Conservation (phyloP, 805 yeast genomes). For the Saccharomycopsis oosterbeekiorum region DNA sequence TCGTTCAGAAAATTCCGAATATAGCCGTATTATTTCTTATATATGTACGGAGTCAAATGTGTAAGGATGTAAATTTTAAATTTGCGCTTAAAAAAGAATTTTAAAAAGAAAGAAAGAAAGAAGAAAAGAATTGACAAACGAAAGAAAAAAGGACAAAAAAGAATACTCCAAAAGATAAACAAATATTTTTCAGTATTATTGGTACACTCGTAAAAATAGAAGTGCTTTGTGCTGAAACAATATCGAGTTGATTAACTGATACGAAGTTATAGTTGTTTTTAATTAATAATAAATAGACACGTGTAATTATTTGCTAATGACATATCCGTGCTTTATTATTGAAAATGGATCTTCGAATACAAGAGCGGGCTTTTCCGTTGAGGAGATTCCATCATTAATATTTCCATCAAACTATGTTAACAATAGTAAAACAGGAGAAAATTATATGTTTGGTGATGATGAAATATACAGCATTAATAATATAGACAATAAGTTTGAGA, state of each 20-base stretch:
- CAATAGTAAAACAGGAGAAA: slow-evolving; percentile 26
- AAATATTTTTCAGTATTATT: neutral
- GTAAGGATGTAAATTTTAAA: neutral
- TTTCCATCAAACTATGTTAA: slow-evolving; percentile 47
- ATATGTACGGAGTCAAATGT: neutral
- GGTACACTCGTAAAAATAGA: too few species aligned
- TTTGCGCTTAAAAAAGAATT: neutral
- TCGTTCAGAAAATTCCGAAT: neutral
- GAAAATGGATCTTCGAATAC: slow-evolving; percentile 59
- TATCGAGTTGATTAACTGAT: too few species aligned
- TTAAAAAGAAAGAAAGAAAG: neutral
- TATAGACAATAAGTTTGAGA: slow-evolving; percentile 3
- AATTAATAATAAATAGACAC: too few species aligned
- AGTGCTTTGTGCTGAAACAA: too few species aligned
- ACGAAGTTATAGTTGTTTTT: too few species aligned
- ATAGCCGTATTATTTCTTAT: neutral
- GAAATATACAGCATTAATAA: slow-evolving; percentile 29
- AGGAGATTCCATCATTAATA: slow-evolving; percentile 50
- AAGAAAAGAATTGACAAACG: neutral
- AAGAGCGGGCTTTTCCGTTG: slow-evolving; percentile 61
- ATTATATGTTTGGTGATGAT: slow-evolving; percentile 33
- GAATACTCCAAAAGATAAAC: neutral
- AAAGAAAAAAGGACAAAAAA: neutral
- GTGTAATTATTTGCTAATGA: neutral
- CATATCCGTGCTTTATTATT: slow-evolving; percentile 50